Conservation (phyloP, 805 yeast species). For the Groenewaldozyma tartarivorans region DNA sequence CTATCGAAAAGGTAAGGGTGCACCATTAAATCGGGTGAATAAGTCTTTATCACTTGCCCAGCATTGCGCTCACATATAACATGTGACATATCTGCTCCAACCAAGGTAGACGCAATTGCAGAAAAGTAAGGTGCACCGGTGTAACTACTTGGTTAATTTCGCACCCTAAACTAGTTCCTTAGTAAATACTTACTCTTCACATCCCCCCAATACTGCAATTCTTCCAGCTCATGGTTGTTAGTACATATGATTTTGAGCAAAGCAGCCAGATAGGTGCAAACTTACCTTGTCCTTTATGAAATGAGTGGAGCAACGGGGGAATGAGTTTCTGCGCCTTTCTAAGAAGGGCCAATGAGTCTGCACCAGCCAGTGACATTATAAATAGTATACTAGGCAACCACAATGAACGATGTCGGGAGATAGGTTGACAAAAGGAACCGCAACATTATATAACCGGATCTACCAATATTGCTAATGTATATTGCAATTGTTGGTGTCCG, state of each 20-base stretch:
- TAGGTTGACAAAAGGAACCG: too few relatives aligned
- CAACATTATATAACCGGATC: too few relatives aligned
- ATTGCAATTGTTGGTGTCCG: too few relatives aligned
- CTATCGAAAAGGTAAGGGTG: slow-evolving; percentile 74
- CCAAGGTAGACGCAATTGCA: slow-evolving; percentile 70
- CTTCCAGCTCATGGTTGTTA: slow-evolving; percentile 48
- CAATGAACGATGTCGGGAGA: too few relatives aligned
- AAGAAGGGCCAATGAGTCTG: slow-evolving; percentile 21
- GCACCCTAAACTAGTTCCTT: background rate
- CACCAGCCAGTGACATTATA: slow-evolving; percentile 2
- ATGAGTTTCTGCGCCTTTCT: slow-evolving; percentile 44
- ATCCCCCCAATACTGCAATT: slow-evolving; percentile 83
- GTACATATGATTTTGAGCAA: background rate
- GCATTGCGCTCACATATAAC: slow-evolving; percentile 78
- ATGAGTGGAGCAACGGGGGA: slow-evolving; percentile 64
- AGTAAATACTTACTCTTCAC: slow-evolving; percentile 50
- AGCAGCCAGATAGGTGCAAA: background rate
- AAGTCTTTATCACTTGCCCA: slow-evolving; percentile 70
- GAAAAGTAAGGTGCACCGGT: slow-evolving; percentile 96
- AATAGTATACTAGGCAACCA: too few relatives aligned
- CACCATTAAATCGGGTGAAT: slow-evolving; percentile 91
- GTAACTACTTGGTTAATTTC: slow-evolving; percentile 34
- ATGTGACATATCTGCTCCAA: slow-evolving; percentile 86
- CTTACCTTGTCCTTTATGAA: slow-evolving; percentile 78
- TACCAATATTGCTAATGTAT: too few relatives aligned